These are phyloP conservation scores for Trichoderma parareesei DNA, from an alignment of 495 filamentous ascomycete species.

Conservation along the genomic window DNA sequence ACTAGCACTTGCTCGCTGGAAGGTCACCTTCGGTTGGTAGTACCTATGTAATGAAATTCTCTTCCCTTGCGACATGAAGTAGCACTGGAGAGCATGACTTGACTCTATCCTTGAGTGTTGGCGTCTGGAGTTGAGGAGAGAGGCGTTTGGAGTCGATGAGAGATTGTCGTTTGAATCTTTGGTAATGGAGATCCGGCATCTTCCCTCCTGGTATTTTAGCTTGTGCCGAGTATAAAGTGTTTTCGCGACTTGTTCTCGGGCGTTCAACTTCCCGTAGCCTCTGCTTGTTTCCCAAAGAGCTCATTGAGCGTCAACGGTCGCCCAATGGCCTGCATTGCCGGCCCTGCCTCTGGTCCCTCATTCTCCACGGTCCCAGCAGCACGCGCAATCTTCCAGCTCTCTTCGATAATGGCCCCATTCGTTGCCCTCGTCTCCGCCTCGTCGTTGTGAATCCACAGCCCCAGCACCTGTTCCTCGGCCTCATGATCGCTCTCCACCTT, in stretches of 20 bases:
- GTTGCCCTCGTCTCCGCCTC: conserved; percentile 32
- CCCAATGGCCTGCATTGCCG: conserved; percentile 13
- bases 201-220: no score
- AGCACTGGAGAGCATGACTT: no score
- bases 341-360: conserved; percentile 2
- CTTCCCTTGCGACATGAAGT: not conserved
- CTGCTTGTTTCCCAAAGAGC: conserved; percentile 4
- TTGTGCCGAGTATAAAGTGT: not conserved
- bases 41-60: not conserved
- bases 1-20: not conserved
- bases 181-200: no score
- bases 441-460: conserved; percentile 41
- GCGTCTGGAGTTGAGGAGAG: not conserved
- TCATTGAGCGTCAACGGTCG: conserved; percentile 10
- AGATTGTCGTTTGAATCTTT: no score
- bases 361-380: conserved; percentile 14
- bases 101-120: not conserved
- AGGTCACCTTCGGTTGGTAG: not conserved
- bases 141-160: not conserved
- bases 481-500: conserved; percentile 28
- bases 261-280: not conserved
- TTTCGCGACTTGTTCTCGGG: not conserved
- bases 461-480: conserved; percentile 31
- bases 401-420: conserved; percentile 28
- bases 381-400: conserved; percentile 31